Evolutionary conservation across 1,284 basidiomycete species (phyloP), one percentile per base, ranked within the genome.

Genomic region (Bjerkandera adusta): DNA sequence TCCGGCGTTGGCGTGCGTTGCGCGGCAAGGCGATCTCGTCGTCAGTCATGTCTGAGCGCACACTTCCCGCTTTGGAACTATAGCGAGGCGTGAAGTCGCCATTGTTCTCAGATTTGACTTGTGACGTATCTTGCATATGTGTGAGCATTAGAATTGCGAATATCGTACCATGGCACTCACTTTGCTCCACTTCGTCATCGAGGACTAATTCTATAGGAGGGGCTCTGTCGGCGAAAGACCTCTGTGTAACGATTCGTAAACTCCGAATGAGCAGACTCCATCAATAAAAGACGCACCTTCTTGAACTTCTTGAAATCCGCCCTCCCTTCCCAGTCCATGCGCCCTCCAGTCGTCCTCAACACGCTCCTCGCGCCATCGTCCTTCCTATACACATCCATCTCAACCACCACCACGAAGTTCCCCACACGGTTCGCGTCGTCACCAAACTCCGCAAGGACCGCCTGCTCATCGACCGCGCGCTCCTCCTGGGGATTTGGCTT

Each of bases 291-390:
- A 60, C 72, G 36, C 22, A 84, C 89, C 79, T 83, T 85, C 57
- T 83, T 90, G 62, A 94, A 94, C 67, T 89, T 93, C 65, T 94
- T 94, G 66, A 85, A 93, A 61, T 94, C 85, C 1, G 81, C 80
- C 49, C 70, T 71, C 0, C 80, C 81, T 45, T 75, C 67, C 77
- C 82, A 85, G 15, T 76, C 68, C 4, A 68, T 51, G 51, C 57
- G 56, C 24, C 56, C 54, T 18, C 60, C 55, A 1, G 54, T 49
- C 16, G 20, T 47, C 12, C 57, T 49, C 25, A 53, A 56, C 36
- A 50, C 51, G 41, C 46, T 49, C 42, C 47, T 47, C 35, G 42
- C 44, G 43, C 42, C 34, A 27, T 50, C 51, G 39, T 63, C 57
- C 49, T 67, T 65, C 51, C 63, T 64, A 57, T 66, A 73, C 10